A percentile compares a stretch with the other conserved stretches of the same genome.
Conservation (phyloP, 768 basidiomycete species). For the Stropharia rugosoannulata region DNA sequence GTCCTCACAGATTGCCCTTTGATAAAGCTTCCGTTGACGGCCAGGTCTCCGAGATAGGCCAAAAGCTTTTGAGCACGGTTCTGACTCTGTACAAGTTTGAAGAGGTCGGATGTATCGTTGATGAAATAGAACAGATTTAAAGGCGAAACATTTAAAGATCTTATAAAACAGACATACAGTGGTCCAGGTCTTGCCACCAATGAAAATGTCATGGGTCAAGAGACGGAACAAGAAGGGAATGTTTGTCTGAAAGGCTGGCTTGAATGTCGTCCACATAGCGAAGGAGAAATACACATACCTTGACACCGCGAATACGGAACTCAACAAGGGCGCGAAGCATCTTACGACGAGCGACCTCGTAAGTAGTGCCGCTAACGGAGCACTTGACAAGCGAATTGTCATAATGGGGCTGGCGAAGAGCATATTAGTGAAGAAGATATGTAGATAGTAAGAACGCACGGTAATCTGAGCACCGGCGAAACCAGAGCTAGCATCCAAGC, state of each 20-base stretch:
- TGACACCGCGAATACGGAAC: constrained; percentile 99
- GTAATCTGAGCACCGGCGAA: constrained; percentile 99
- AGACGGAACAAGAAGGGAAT: constrained; percentile 99
- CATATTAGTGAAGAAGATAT: neutral
- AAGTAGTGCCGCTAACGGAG: constrained; percentile 93
- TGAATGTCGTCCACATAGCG: neutral
- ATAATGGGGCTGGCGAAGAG: constrained; percentile 78
- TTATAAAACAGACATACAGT: constrained; percentile 38
- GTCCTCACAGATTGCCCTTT: constrained; percentile 76
- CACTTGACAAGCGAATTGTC: constrained; percentile 98
- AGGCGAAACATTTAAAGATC: neutral
- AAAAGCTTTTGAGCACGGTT: constrained; percentile 98
- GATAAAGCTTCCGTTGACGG: constrained; percentile 97
- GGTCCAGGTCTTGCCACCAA: constrained; percentile 97
- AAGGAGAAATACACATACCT: constrained; percentile 45
- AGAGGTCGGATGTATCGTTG: constrained; percentile 98
- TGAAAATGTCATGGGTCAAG: constrained; percentile 94
- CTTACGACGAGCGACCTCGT: constrained; percentile 97
- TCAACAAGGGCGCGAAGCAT: constrained; percentile 99
- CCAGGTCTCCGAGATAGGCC: constrained; percentile 95
- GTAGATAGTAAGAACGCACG: constrained; percentile 40
- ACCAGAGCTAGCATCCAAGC: constrained; percentile 94
- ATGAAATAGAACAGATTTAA: constrained; percentile 68
- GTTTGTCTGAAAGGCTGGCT: constrained; percentile 68
- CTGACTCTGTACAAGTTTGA: constrained; percentile 96